phyloP scores from a whole-genome alignment of 352 stramenopile genomes.

The Globisporangium mamillatum region DNA sequence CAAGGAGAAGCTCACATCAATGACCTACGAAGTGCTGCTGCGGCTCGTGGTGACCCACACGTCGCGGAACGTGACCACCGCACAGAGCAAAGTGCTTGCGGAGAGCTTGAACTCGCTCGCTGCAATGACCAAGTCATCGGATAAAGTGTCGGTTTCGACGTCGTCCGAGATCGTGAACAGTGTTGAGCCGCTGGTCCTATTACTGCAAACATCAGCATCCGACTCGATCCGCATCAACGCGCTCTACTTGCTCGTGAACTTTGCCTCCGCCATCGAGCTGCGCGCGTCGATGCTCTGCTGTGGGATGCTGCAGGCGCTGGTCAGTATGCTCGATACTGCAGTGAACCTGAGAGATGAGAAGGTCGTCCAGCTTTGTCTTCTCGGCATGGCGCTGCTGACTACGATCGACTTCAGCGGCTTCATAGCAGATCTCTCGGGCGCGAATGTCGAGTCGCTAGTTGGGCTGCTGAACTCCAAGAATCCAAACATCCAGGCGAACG shows the following conservation, averaged over 20 bases:
- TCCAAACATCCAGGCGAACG: conserved; percentile 58
- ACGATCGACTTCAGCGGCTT: conserved; percentile 29
- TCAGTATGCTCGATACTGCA: conserved; percentile 22
- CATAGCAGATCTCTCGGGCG: conserved; percentile 29
- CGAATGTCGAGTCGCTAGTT: conserved; percentile 40
- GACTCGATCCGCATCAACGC: conserved; percentile 45
- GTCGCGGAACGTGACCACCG: conserved; percentile 2
- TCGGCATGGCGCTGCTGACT: conserved; percentile 66
- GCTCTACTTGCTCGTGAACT: conserved; percentile 72
- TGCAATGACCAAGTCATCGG: conserved; percentile 38
- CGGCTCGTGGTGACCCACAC: conserved; percentile 34
- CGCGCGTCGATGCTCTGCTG: conserved; percentile 37
- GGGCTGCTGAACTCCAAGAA: conserved; percentile 48
- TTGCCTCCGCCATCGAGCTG: conserved; percentile 43
- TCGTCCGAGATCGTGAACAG: conserved; percentile 37
- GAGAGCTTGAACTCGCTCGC: conserved; percentile 52
- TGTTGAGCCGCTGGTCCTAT: conserved; percentile 44
- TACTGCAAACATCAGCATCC: conserved; percentile 28
- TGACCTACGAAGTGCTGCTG: conserved; percentile 63
- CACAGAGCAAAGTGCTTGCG: conserved; percentile 32
- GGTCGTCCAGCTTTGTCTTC: conserved; percentile 53
- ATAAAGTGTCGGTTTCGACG: conserved; percentile 25
- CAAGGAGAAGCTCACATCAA: conserved; percentile 47
- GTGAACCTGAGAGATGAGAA: conserved; percentile 40
- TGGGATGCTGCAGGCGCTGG: conserved; percentile 39